Evolutionary conservation across 2,329 filamentous ascomycete genomes (phyloP), one percentile per base, ranked within the genome.

Genomic region (Diaporthe citri): DNA sequence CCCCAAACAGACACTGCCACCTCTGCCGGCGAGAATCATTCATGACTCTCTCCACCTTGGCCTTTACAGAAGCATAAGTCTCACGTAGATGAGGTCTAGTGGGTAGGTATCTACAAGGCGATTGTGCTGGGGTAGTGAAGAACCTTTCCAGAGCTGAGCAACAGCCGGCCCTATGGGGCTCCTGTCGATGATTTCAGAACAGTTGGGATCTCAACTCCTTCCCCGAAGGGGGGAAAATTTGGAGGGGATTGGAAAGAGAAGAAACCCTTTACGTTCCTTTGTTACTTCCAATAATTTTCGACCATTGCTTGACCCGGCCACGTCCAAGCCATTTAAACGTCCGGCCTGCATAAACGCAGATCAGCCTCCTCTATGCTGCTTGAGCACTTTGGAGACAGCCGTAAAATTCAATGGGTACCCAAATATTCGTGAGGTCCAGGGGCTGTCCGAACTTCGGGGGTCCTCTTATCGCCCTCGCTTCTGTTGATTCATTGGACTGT

Each of bases 401-500:
- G 43, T 4, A 22, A 17, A 22, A 48, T 48, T 17, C 20, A 8
- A 22, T 9, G 43, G 20, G 2, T 48, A 9, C 43, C 17, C 8
- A 22, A 8, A 48, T 20, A 4, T 1, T 39, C 36, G 48, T 25
- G 25, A 22, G 31, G 9, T 36, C 20, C 12, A 20, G 8, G 4
- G n/a, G 31, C 3, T 36, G 12, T 2, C 22, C 10, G 15, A n/a
- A 15, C 1, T 9, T n/a, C 13, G n/a, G n/a, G 1, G 1, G 52
- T 31, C 8, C 4, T 9, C 17, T 36, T 7, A 12, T 12, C 7
- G 13, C 22, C 7, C 28, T 56, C 28, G 28, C 15, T 17, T 48
- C 60, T 31, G 8, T 20, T 31, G 25, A 20, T 20, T 17, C 56
- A 25, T 2, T 3, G 13, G n/a, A 22, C 15, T 20, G 2, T 3